These are phyloP conservation scores for Ziziphus jujuba DNA, from an alignment of 306 rosid species.

Conservation along the genomic window DNA sequence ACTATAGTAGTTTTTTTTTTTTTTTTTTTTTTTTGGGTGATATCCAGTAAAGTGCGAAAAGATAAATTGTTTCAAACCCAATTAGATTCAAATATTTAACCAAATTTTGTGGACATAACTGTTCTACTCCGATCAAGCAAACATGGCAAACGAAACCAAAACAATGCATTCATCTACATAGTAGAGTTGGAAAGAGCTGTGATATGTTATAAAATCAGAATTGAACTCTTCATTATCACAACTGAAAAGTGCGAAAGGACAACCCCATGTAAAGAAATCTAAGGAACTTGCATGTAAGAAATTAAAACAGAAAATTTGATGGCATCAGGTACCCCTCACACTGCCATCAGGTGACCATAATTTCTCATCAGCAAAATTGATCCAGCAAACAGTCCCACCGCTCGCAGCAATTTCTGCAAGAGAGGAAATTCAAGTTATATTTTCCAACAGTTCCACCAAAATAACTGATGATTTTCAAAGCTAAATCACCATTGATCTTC, in stretches of 20 bases:
- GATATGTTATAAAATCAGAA: background rate
- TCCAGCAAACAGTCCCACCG: slow-evolving; percentile 72
- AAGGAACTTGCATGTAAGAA: background rate
- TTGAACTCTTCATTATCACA: no score
- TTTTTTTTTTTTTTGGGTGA: no score
- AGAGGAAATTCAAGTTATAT: background rate
- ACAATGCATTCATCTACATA: no score
- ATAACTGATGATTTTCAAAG: background rate
- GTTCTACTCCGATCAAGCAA: no score
- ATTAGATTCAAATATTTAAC: no score
- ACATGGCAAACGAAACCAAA: no score
- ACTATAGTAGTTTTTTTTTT: no score
- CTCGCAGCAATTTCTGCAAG: slow-evolving; percentile 82
- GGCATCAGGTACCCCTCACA: slow-evolving; percentile 57
- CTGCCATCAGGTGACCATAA: slow-evolving; percentile 88
- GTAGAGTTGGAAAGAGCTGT: no score
- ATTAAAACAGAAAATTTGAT: no score
- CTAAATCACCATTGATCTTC: background rate
- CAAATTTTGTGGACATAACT: no score
- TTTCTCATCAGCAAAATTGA: slow-evolving; percentile 67
- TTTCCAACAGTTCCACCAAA: background rate
- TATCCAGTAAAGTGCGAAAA: no score
- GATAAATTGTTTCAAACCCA: no score
- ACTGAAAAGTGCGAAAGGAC: background rate
- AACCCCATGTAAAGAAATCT: background rate